A percentile compares a stretch with the other conserved stretches of the same genome.
phyloP scores from a whole-genome alignment of 768 basidiomycete species.

The Leccinum obscurum region DNA sequence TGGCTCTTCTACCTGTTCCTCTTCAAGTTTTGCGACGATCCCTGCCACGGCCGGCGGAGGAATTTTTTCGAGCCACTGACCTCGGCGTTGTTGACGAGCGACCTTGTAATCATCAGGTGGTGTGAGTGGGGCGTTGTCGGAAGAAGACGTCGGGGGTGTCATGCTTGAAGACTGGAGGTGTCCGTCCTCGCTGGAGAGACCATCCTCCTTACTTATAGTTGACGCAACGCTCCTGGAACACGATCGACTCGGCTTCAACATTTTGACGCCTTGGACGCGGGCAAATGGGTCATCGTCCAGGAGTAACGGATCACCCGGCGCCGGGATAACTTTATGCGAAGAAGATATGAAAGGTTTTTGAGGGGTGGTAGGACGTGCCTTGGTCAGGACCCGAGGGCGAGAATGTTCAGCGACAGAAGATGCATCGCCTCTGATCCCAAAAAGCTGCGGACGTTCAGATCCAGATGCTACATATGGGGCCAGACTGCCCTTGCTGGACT shows the following conservation, averaged over 20 bases:
- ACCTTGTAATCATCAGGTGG: slow-evolving; percentile 40
- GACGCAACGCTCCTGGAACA: slow-evolving; percentile 1
- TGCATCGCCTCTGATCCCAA: slow-evolving; percentile 9
- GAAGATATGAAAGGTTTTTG: slow-evolving; percentile 19
- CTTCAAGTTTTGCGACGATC: slow-evolving; percentile 26
- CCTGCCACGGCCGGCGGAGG: slow-evolving; percentile 38
- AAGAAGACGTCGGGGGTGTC: neutral
- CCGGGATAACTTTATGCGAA: slow-evolving; percentile 9
- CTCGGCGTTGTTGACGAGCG: slow-evolving; percentile 42
- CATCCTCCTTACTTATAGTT: slow-evolving; percentile 7
- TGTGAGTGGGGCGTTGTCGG: slow-evolving; percentile 8
- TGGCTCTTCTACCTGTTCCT: slow-evolving; percentile 14
- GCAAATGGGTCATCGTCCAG: slow-evolving; percentile 50
- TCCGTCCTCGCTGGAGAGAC: slow-evolving; percentile 10
- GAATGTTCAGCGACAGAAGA: slow-evolving; percentile 9
- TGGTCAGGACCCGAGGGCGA: slow-evolving; percentile 31
- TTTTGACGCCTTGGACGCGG: slow-evolving; percentile 49
- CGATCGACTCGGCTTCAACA: slow-evolving; percentile 36
- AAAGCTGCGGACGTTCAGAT: slow-evolving; percentile 12
- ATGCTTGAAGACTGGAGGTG: neutral
- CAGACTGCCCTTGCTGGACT: slow-evolving; percentile 18
- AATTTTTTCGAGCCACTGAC: slow-evolving; percentile 41
- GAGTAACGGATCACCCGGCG: slow-evolving; percentile 25
- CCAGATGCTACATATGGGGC: slow-evolving; percentile 1
- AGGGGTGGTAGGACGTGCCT: slow-evolving; percentile 36